Evolutionary conservation across 2,329 filamentous ascomycete genomes (phyloP), one percentile per base, ranked within the genome.

Genomic region (Colletotrichum destructivum): DNA sequence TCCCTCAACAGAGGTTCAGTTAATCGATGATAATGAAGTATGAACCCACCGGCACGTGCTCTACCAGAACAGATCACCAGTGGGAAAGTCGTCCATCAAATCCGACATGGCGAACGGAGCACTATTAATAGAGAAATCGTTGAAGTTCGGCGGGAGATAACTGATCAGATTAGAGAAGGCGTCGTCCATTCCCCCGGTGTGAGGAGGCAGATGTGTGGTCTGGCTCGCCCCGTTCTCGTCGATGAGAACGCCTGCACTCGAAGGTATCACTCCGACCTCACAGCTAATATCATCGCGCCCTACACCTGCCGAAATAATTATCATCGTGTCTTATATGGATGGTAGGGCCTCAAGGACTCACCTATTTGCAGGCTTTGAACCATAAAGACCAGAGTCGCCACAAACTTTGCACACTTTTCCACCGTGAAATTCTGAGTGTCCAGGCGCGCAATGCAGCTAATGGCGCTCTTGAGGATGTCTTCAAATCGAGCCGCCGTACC

Each of bases 321-420:
- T 69, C 13, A 52, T 44, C 18, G 16, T 66, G 7, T 18, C 15
- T 4, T 4, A 18, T 35, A 16, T 2, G 7, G 18, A 5, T 16
- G 13, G 13, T 9, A 7, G 11, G 35, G 3, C 16, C 16, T n/a
- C 18, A 2, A 15, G 4, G 12, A 26, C 68, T 46, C 15, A 73
- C 71, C n/a, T 4, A 21, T 11, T 11, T 62, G 57, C 7, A 73
- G 49, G 23, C 62, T 67, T 23, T 67, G 62, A 0, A 73, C 49
- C 38, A 64, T 51, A 16, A 68, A 62, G 8, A 63, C 42, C 47
- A 73, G 35, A 8, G 63, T 68, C 12, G 71, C 69, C 2, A 60
- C 49, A 5, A 73, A 73, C 49, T 73, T 73, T 1, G 69, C 59
- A 18, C 71, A 73, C 21, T 72, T 71, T 35, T 73, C 63, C 1